phyloP scores from a whole-genome alignment of 352 stramenopile species.

The Phytophthora fragariaefolia region DNA sequence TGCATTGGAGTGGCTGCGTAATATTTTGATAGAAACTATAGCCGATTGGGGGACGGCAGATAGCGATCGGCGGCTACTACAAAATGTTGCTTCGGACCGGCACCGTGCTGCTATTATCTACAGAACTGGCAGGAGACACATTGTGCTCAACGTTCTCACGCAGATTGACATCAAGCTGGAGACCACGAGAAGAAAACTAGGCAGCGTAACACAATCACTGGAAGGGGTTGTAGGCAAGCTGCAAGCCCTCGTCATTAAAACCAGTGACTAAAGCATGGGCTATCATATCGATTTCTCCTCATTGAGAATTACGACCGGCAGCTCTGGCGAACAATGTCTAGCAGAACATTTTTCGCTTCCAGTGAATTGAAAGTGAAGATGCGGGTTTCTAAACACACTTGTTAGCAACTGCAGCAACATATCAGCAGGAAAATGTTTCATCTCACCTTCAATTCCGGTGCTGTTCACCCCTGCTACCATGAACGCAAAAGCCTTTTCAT shows the following conservation, averaged over 20 bases:
- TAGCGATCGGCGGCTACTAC: conserved; percentile 38
- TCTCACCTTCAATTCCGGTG: conserved; percentile 58
- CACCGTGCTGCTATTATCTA: conserved; percentile 55
- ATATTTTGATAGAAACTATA: conserved; percentile 31
- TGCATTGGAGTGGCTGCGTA: conserved; percentile 35
- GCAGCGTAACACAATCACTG: background rate
- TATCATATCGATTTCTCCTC: background rate
- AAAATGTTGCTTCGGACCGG: conserved; percentile 27
- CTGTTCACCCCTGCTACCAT: conserved; percentile 61
- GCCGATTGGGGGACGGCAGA: conserved; percentile 23
- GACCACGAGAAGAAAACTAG: conserved; percentile 1
- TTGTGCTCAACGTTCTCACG: conserved; percentile 43
- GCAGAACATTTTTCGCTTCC: conserved; percentile 57
- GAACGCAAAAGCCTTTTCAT: conserved; percentile 72
- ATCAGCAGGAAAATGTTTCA: background rate
- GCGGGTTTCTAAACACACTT: conserved; percentile 58
- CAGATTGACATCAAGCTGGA: conserved; percentile 50
- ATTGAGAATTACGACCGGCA: conserved; percentile 37
- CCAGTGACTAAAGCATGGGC: conserved; percentile 9
- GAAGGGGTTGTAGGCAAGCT: conserved; percentile 17
- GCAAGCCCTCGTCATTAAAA: conserved; percentile 18
- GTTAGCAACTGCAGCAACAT: background rate
- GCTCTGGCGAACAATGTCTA: conserved; percentile 55
- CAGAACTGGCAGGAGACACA: conserved; percentile 47
- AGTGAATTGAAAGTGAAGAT: conserved; percentile 67